Base-by-base conservation (phyloP, 2,329 filamentous ascomycete genomes). In the Seiridium cupressi region DNA sequence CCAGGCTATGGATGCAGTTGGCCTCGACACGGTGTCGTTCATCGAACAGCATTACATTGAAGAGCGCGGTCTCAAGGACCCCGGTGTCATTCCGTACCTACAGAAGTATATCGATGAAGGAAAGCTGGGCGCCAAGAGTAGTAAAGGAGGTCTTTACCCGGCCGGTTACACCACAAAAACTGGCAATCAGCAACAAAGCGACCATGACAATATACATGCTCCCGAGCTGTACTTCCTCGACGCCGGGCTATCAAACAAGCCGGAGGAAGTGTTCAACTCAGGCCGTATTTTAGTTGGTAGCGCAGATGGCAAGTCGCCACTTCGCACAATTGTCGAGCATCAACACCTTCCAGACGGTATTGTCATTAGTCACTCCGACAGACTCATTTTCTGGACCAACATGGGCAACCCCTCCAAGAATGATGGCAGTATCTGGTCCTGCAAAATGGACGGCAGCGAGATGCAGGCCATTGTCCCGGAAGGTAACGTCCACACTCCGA, bases 401-500 rank as follows among this genome's bases (percentile, higher is more conserved):
- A 84, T 83, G 81, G 81, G 81, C 0, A 53, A 68, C 2, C 74
- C 74, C 0, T 68, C 68, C 9, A 64, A 69, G 3, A 72, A 73
- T 18, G 75, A 82, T 60, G 81, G 81, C 13, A 69, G 73, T 1
- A 69, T 84, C 4, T 71, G 72, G 62, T 78, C 75, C 1, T 72
- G 76, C n/a, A 76, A 77, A n/a, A 67, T 84, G 1, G 80, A 85
- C 56, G 84, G 85, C 1, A 75, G 63, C 9, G 71, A 82, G 51
- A 65, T 80, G 3, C 65, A 68, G 7, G 73, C 73, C 0, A 66
- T 87, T 2, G 68, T 87, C 0, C 64, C 76, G 0, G 53, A 63
- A 0, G 83, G 84, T 0, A 53, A 63, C 0, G 69, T 82, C 1
- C 76, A 85, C 66, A 88, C 85, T 0, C 79, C 78, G 0, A 80